These are phyloP conservation scores for Gomphus bonarii DNA, from an alignment of 1,284 basidiomycete genomes.

Conservation along the genomic window DNA sequence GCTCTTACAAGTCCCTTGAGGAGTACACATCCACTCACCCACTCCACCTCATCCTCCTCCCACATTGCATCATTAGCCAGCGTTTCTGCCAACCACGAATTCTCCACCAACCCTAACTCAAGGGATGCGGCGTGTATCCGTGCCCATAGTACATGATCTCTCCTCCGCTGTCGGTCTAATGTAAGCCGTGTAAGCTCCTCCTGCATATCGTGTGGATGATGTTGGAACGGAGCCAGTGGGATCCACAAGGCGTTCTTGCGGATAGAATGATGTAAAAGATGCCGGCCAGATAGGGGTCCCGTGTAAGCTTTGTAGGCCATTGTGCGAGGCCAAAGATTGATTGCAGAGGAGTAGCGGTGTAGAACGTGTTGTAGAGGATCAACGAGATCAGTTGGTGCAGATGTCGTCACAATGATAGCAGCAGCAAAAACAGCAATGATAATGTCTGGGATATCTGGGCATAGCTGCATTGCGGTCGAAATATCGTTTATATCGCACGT, in stretches of 20 bases:
- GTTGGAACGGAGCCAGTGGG: neutral
- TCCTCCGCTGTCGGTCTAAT: conserved; percentile 41
- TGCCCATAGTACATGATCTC: conserved; percentile 51
- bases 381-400: conserved; percentile 15
- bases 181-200: conserved; percentile 51
- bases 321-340: conserved; percentile 33
- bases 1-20: conserved; percentile 30
- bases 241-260: conserved; percentile 43
- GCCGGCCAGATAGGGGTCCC: conserved; percentile 39
- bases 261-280: conserved; percentile 43
- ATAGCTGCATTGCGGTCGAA: conserved; percentile 7
- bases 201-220: conserved; percentile 25
- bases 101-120: conserved; percentile 36
- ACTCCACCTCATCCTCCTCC: conserved; percentile 52
- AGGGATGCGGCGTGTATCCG: conserved; percentile 48
- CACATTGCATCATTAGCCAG: conserved; percentile 47
- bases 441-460: conserved; percentile 32
- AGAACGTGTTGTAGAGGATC: conserved; percentile 31
- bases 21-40: conserved; percentile 49
- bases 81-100: conserved; percentile 33
- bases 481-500: conserved; percentile 3
- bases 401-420: conserved; percentile 40
- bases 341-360: conserved; percentile 38
- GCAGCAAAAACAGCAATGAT: conserved; percentile 33
- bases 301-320: conserved; percentile 40